Base-by-base conservation (phyloP, 345 rosid genomes). In the Zanthoxylum bungeanum region DNA sequence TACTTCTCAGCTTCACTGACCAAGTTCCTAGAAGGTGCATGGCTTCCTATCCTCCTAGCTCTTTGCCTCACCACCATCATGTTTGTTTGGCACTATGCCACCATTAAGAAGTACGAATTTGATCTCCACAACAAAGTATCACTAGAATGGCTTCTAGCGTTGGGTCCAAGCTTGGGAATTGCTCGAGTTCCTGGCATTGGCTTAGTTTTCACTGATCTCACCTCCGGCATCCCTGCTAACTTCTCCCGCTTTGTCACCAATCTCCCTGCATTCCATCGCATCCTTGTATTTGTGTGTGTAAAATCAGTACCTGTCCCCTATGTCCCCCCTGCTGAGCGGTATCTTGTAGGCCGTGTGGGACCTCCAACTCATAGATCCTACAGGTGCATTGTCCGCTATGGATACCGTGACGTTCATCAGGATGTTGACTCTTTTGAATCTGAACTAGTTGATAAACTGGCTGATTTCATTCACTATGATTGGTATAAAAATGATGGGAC, bases 1-100 rank as follows among this genome's bases (percentile, higher is more conserved):
- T 96, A 96, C 86, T 96, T 96, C 88, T 93, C 99, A 3, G 98
- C 99, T 44, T 96, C 99, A 5, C 93, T 96, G 21, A 91, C 96
- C 73, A 96, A 96, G 77, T 96, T 93, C 80, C 84, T 84, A 0
- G 99, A 96, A 70, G 99, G 99, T 60, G 99, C 99, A 28, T 96
- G 99, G 99, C 97, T 96, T 28, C 99, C 99, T 16, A 93, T 96
- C 72, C 99, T 96, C 78, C 81, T 93, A 53, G 97, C 99, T 19
- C 85, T 96, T 27, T 52, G 91, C 66, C 92, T 96, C 73, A 89
- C 91, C 87, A 89, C 84, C 66, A 70, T 91, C 86, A 91, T 96
- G 99, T 88, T 96, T 68, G 88, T 96, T 60, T 96, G 99, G 99
- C 98, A 93, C 73, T 96, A 93, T 66, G 87, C 92, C 19, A 93